These are phyloP conservation scores for Camelina hispida DNA, from an alignment of 345 rosid species.

Conservation along the genomic window DNA sequence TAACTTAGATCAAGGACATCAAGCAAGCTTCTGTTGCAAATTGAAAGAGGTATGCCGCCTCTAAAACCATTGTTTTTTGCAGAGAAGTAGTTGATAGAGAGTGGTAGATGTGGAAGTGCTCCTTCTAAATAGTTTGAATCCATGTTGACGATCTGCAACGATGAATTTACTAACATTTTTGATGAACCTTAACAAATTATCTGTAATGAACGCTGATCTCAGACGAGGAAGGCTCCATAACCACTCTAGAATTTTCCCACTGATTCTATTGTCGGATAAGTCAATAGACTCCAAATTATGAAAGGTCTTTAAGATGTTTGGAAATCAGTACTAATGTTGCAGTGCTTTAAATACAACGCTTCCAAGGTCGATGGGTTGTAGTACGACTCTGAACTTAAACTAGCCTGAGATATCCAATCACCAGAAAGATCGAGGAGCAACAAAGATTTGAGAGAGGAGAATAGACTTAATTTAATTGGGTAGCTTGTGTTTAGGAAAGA, in stretches of 20 bases:
- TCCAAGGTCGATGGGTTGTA: neutral
- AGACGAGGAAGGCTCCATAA: slow-evolving; percentile 6
- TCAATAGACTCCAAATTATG: neutral
- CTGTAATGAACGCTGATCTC: neutral
- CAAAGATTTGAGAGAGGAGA: neutral
- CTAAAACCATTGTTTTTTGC: accelerated
- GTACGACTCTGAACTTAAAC: neutral
- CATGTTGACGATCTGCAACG: neutral
- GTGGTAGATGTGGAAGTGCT: neutral
- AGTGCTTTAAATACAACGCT: too few relatives aligned
- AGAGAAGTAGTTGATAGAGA: neutral
- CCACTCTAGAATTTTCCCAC: neutral
- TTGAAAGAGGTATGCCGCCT: neutral
- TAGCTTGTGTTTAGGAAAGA: neutral
- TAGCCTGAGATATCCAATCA: neutral
- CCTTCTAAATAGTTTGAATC: neutral
- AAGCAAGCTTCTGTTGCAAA: neutral
- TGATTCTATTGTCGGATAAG: neutral
- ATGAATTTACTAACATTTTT: neutral
- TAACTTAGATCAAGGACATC: neutral
- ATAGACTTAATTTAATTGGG: neutral
- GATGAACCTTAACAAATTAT: neutral
- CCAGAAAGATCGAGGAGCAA: neutral
- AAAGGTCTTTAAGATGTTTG: neutral
- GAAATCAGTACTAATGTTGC: neutral